Base-by-base conservation (phyloP, 164 flowering plant genomes). In the Annona squamosa region DNA sequence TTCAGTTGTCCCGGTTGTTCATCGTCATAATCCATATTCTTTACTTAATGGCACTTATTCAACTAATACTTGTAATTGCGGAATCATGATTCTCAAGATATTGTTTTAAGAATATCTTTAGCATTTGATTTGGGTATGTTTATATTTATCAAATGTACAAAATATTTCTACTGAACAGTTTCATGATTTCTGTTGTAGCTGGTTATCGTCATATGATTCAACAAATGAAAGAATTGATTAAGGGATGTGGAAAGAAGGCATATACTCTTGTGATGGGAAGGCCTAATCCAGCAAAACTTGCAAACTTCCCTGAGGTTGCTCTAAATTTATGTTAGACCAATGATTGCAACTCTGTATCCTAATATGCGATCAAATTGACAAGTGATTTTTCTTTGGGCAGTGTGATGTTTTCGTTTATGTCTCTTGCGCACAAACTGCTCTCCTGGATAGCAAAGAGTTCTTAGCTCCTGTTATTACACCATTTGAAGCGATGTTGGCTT, bases 241-340 rank as follows among this genome's bases (percentile, higher is more conserved):
- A 87, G 59, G 71, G 56, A 70, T 93, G 94, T 12, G 99, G 98
- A 74, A 95, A 95, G 72, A 95, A 95, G 79, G 89, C 91, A 0
- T 93, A 95, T 71, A 87, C 87, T 18, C 83, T 93, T 79, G 97
- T 86, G 4, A 89, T 90, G 94, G 99, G 99, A 70, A 88, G 85
- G 80, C 99, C 98, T 70, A 95, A 91, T 72, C 99, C 99, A 76
- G 97, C 99, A 69, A 95, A 95, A 79, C 90, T 95, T 78, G 98
- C 97, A 37, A 95, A 95, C 81, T 91, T 95, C 77, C 98, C 98
- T 0, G 98, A 95, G 92, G 98, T 91, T 79, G 77, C 65, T 52
- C 70, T 6, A 65, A 16, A 48, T 68, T 59, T 62, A 66, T 43
- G 46, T 45, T 56, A 69, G 52, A 48, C 59, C 2, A 52, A 18